Conservation (phyloP, 202 grass and related monocot genomes). For the Sporobolus alterniflorus region DNA sequence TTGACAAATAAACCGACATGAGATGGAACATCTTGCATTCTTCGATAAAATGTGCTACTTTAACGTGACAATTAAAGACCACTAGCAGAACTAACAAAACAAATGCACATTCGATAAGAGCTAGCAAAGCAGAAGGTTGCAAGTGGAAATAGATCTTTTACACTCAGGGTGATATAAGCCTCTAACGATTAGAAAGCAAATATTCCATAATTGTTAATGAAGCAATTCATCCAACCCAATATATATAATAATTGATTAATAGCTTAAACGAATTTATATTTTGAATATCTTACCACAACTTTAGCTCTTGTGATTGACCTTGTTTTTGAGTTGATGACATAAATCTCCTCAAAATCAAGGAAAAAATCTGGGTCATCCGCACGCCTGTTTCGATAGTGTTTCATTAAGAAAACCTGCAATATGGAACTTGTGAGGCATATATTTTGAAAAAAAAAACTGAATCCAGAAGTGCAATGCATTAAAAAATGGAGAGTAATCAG, state of each 20-base stretch:
- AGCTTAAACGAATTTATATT: neutral
- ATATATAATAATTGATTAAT: neutral
- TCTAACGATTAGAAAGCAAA: neutral
- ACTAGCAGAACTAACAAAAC: neutral
- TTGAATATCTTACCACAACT: constrained; percentile 72
- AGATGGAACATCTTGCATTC: neutral
- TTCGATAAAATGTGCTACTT: neutral
- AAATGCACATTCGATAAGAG: neutral
- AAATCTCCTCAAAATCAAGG: constrained; percentile 98
- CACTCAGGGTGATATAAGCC: neutral
- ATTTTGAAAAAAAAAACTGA: constrained; percentile 5
- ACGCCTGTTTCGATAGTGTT: constrained; percentile 88
- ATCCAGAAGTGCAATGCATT: neutral
- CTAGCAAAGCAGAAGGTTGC: neutral
- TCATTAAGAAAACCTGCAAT: constrained; percentile 88
- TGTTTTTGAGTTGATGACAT: constrained; percentile 94
- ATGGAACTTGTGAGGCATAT: constrained; percentile 3
- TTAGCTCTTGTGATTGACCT: constrained; percentile 87
- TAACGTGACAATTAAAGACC: neutral
- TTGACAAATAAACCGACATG: neutral
- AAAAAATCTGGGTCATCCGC: constrained; percentile 73
- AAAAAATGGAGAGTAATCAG: constrained; percentile 13
- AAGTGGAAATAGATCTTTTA: neutral
- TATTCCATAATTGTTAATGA: neutral
- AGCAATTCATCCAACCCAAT: neutral